Conservation (phyloP, 306 rosid genomes). For the Dryas octopetala region DNA sequence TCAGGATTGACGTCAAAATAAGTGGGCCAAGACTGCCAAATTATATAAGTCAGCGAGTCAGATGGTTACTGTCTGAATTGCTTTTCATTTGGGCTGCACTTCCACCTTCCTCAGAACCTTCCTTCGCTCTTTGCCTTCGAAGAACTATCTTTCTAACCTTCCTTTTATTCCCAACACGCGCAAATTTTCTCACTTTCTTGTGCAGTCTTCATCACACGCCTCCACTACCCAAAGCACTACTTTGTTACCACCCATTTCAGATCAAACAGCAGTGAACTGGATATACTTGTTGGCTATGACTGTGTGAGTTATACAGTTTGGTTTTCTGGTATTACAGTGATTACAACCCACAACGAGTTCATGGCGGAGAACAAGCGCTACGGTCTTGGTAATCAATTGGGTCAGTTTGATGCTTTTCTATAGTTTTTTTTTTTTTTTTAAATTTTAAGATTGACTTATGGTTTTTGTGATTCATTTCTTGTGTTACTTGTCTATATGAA, state of each 20-base stretch:
- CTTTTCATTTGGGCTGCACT: constrained; percentile 11
- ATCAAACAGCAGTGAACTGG: background rate
- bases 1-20: constrained; percentile 1
- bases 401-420: constrained; percentile 26
- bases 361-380: constrained; percentile 48
- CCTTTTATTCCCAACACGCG: background rate
- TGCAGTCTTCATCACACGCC: background rate
- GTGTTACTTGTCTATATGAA: background rate
- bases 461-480: background rate
- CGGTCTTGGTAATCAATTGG: constrained; percentile 36
- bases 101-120: constrained; percentile 26
- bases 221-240: background rate
- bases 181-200: background rate
- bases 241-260: background rate
- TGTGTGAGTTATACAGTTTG: background rate
- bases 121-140: background rate
- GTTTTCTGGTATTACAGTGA: background rate
- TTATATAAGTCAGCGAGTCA: background rate
- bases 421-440: background rate
- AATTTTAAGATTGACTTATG: too few species aligned
- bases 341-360: constrained; percentile 8
- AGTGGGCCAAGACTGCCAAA: background rate
- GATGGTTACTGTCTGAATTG: background rate
- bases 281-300: background rate
- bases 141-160: background rate